Conservation (phyloP, 768 basidiomycete species). For the Rhodotorula toruloides region DNA sequence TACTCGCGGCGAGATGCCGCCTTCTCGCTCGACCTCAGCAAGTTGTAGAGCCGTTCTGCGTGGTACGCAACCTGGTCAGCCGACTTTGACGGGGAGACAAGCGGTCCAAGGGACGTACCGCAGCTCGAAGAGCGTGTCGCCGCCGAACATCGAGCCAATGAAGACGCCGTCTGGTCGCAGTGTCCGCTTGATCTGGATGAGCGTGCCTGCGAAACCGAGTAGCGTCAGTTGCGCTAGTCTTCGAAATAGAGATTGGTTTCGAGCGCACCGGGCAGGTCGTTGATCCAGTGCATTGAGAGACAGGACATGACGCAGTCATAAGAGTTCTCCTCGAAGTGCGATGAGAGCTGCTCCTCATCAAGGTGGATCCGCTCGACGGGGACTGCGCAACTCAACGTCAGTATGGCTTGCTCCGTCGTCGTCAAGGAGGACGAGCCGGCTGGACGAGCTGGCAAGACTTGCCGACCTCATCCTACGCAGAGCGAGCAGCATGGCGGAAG, state of each 20-base stretch:
- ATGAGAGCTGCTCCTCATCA: constrained; percentile 76
- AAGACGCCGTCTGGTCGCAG: constrained; percentile 89
- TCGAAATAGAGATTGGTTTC: background rate
- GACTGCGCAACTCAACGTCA: constrained; percentile 52
- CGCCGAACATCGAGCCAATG: constrained; percentile 88
- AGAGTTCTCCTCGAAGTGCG: constrained; percentile 61
- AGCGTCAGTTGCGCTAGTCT: background rate
- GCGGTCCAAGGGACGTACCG: constrained; percentile 52
- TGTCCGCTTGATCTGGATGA: constrained; percentile 79
- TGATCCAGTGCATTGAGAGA: constrained; percentile 91
- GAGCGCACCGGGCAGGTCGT: constrained; percentile 79
- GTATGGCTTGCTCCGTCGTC: too few species aligned
- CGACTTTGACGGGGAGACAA: background rate
- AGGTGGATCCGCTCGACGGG: constrained; percentile 68
- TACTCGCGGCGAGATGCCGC: constrained; percentile 90
- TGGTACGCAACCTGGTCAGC: background rate
- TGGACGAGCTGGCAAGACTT: background rate
- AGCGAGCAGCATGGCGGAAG: background rate
- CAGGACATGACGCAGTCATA: constrained; percentile 91
- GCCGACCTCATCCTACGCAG: too few species aligned
- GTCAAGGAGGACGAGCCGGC: too few species aligned
- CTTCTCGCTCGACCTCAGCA: constrained; percentile 87
- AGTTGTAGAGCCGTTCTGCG: constrained; percentile 82
- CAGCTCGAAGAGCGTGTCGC: constrained; percentile 91
- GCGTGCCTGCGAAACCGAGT: constrained; percentile 55